Conservation (phyloP, 2,329 filamentous ascomycete genomes). For the Nemania bipapillata region DNA sequence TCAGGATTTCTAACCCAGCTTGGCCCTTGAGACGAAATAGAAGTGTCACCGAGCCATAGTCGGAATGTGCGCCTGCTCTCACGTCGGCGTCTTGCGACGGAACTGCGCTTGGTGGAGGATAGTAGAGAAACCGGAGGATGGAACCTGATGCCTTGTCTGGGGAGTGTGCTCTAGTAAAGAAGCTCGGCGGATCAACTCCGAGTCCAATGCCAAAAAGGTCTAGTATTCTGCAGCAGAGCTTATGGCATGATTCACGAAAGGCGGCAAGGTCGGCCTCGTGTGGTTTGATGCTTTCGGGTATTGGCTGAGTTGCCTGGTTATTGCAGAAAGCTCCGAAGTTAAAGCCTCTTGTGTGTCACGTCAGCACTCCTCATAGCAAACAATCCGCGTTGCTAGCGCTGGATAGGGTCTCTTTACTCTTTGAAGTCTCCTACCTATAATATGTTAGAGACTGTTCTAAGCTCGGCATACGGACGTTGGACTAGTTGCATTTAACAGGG, state of each 20-base stretch:
- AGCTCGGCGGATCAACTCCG: constrained; percentile 62
- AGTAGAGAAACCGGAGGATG: constrained; percentile 77
- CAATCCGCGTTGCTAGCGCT: neutral
- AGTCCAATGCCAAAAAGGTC: constrained; percentile 82
- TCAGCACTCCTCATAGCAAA: constrained; percentile 24
- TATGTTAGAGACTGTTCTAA: constrained; percentile 22
- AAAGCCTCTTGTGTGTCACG: constrained; percentile 75
- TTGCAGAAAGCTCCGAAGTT: constrained; percentile 84
- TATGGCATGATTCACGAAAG: constrained; percentile 77
- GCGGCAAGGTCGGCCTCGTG: constrained; percentile 70
- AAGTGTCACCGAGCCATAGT: constrained; percentile 79
- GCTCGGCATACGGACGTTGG: neutral
- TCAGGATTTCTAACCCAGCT: constrained; percentile 84
- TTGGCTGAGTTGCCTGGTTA: constrained; percentile 77
- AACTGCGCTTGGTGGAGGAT: constrained; percentile 65
- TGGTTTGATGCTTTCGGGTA: constrained; percentile 71
- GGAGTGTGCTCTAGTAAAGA: constrained; percentile 66
- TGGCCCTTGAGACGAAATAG: constrained; percentile 88
- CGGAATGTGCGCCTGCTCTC: constrained; percentile 89
- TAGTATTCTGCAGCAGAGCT: constrained; percentile 77
- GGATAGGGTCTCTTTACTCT: constrained; percentile 68
- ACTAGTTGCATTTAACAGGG: neutral
- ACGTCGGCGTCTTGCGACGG: constrained; percentile 68
- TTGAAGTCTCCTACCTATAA: constrained; percentile 82
- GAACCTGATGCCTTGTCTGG: constrained; percentile 62